Base-by-base conservation (phyloP, 225 moss, liverwort and hornwort genomes). In the Bryum argenteum region DNA sequence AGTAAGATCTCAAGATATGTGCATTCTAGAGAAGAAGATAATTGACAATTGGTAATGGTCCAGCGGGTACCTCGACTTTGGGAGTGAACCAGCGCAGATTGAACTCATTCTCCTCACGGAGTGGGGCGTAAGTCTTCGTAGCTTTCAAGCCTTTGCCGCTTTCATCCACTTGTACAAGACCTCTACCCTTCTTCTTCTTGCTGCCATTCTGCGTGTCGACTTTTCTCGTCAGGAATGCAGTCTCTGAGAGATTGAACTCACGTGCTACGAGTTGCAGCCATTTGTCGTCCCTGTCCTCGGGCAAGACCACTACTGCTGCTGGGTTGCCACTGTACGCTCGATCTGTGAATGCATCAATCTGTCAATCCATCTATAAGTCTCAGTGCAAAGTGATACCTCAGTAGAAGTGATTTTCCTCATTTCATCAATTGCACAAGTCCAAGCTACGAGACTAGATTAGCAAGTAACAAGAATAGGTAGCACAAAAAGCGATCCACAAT, bases 1-100 rank as follows among this genome's bases (percentile, higher is more conserved):
- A 16, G 10, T 21, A 37, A 44, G 48, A 71, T 60, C 38, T 16
- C 12, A 57, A n/a, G n/a, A n/a, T n/a, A n/a, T n/a, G n/a, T n/a
- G n/a, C n/a, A n/a, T n/a, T n/a, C n/a, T n/a, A 63, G 13, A 6
- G 20, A 68, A 11, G 2, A 37, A 11, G 2, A 37, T 21, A 23
- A 70, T n/a, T 12, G 14, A 19, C 9, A 66, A 62, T 16, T 7
- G 20, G 53, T 58, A 58, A 61, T 58, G 9, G 64, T 47, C 33
- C 51, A 63, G 23, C 16, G 10, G 10, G 17, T 47, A 82, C 79
- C 79, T 80, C 83, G 33, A 45, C 59, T 8, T 53, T 77, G 23
- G 97, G 79, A 54, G 94, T 80, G 66, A 98, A 98, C 94, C 97
- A 98, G 74, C 97, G 88, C 52, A 98, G 82, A 56, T 98, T 85